Conservation (phyloP, 1,284 basidiomycete genomes). For the Dichomitus squalens region DNA sequence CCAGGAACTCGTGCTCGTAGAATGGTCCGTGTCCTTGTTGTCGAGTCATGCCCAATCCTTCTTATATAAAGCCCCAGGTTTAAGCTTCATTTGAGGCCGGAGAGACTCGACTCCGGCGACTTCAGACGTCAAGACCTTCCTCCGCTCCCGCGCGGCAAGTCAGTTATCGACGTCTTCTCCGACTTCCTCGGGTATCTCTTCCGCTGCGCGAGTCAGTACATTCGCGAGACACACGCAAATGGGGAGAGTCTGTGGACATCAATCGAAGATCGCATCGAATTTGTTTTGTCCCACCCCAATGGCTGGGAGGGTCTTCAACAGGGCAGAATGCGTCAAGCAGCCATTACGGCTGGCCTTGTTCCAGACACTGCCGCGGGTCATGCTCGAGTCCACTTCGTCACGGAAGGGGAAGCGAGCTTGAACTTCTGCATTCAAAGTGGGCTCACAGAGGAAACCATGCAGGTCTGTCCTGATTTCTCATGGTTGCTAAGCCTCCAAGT, state of each 20-base stretch:
- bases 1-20: slow-evolving; percentile 47
- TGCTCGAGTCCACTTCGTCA: slow-evolving; percentile 44
- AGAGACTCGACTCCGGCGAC: slow-evolving; percentile 33
- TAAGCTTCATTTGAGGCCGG: slow-evolving; percentile 55
- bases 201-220: slow-evolving; percentile 45
- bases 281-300: slow-evolving; percentile 45
- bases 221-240: slow-evolving; percentile 48
- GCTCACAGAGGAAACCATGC: slow-evolving; percentile 34
- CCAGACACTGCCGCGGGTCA: slow-evolving; percentile 31
- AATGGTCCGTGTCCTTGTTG: slow-evolving; percentile 47
- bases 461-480: slow-evolving; percentile 23
- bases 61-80: slow-evolving; percentile 44
- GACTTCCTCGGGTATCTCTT: slow-evolving; percentile 58
- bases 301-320: slow-evolving; percentile 49
- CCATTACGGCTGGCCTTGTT: slow-evolving; percentile 35
- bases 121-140: slow-evolving; percentile 34
- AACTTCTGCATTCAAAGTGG: slow-evolving; percentile 47
- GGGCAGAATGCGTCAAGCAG: slow-evolving; percentile 41
- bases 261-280: slow-evolving; percentile 35
- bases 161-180: slow-evolving; percentile 47
- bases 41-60: neutral
- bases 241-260: slow-evolving; percentile 43
- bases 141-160: slow-evolving; percentile 50
- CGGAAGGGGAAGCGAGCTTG: slow-evolving; percentile 53
- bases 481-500: no score